These are phyloP conservation scores for Turnera subulata DNA, from an alignment of 345 rosid species.

Conservation along the genomic window DNA sequence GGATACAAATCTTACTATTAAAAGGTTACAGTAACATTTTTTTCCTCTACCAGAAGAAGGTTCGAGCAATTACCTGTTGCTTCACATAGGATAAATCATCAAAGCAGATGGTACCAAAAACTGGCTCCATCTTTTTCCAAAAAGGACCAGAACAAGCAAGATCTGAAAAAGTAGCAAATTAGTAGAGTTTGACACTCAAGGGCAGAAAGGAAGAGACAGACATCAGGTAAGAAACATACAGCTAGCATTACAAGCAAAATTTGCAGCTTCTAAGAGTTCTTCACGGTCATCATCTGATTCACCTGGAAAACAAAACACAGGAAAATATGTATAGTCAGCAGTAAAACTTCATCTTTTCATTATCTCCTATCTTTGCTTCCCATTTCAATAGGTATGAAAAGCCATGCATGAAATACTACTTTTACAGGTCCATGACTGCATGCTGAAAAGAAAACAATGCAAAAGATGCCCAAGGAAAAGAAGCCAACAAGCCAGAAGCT, in stretches of 20 bases:
- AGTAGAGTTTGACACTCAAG: neutral
- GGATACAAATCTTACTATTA: slow-evolving; percentile 4
- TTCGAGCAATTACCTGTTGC: slow-evolving; percentile 36
- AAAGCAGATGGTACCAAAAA: slow-evolving; percentile 31
- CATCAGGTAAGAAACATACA: slow-evolving; percentile 27
- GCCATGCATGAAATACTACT: neutral
- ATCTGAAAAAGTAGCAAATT: slow-evolving; percentile 29
- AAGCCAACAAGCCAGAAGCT: too few species aligned
- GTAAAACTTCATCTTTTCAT: neutral
- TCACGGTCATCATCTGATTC: slow-evolving; percentile 53
- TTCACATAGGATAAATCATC: slow-evolving; percentile 39
- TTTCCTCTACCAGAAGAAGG: too few species aligned
- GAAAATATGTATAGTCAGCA: slow-evolving; percentile 5
- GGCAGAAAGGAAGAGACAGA: neutral
- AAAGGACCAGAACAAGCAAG: slow-evolving; percentile 39
- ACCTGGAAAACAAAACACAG: slow-evolving; percentile 25
- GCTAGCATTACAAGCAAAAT: slow-evolving; percentile 41
- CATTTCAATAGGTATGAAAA: neutral
- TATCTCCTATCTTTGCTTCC: neutral
- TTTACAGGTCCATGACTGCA: too few species aligned
- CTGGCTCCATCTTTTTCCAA: slow-evolving; percentile 48
- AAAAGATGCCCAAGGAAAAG: too few species aligned
- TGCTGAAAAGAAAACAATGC: too few species aligned
- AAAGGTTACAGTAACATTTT: neutral
- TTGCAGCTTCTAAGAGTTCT: slow-evolving; percentile 50